A percentile compares a stretch with the other conserved stretches of the same genome.
These are phyloP conservation scores for Heterobasidion parviporum DNA, from an alignment of 1,284 basidiomycete genomes.

Conservation along the genomic window DNA sequence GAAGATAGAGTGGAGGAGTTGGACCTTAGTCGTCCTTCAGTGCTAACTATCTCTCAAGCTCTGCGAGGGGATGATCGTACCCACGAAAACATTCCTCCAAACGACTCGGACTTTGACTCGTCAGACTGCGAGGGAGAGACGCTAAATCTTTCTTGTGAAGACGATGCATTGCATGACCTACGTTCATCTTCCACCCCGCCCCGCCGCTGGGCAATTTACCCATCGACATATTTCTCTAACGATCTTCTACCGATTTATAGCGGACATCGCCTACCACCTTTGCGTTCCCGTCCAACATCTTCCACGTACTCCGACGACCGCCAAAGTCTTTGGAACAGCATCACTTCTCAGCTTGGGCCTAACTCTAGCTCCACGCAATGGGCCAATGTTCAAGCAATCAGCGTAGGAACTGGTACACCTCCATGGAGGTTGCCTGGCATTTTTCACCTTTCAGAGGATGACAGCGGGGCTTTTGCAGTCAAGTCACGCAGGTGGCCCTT, in stretches of 20 bases:
- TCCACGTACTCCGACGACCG: conserved; percentile 31
- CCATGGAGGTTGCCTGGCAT: neutral
- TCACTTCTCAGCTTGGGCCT: conserved; percentile 12
- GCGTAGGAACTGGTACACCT: neutral
- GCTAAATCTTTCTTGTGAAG: neutral
- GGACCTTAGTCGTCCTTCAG: conserved; percentile 10
- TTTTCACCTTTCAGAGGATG: neutral
- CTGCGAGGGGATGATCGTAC: conserved; percentile 8
- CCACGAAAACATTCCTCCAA: conserved; percentile 6
- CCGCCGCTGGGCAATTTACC: conserved; percentile 56
- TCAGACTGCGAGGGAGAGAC: conserved; percentile 3
- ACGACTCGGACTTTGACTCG: neutral
- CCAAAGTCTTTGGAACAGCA: conserved; percentile 30
- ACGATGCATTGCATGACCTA: neutral
- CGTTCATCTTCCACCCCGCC: conserved; percentile 3
- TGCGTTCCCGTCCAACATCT: conserved; percentile 9
- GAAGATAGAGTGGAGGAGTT: conserved; percentile 28
- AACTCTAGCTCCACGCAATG: conserved; percentile 8
- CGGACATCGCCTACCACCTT: conserved; percentile 28
- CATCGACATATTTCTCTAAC: conserved; percentile 49
- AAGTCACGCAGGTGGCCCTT: too few species aligned
- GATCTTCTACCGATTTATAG: conserved; percentile 47
- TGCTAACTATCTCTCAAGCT: neutral
- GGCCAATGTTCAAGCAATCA: neutral
- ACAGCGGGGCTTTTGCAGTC: neutral